A percentile compares a stretch with the other conserved stretches of the same genome.
These are phyloP conservation scores for Leishmania gerbilli DNA, from an alignment of 208 protist species.

Conservation along the genomic window DNA sequence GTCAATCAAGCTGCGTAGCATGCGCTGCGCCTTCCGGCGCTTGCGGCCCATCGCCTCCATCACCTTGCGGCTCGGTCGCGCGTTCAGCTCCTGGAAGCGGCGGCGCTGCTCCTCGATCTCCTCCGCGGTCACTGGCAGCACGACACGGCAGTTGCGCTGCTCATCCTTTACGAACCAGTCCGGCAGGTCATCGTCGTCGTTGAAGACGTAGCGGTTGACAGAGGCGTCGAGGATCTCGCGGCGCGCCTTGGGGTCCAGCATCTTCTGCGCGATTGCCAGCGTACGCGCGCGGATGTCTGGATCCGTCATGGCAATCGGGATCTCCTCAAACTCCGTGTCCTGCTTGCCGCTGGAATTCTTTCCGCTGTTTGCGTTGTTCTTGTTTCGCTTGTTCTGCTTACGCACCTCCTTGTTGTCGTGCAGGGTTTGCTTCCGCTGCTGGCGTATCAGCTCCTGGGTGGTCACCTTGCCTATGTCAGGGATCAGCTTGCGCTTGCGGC, in stretches of 20 bases:
- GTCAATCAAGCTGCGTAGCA: constrained; percentile 85
- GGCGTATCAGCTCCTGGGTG: constrained; percentile 81
- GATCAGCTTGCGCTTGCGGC: constrained; percentile 71
- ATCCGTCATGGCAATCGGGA: constrained; percentile 88
- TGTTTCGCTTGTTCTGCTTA: constrained; percentile 65
- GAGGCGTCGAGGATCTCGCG: constrained; percentile 89
- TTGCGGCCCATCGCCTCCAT: constrained; percentile 97
- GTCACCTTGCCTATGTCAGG: constrained; percentile 75
- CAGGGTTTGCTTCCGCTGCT: constrained; percentile 80
- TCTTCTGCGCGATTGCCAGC: constrained; percentile 86
- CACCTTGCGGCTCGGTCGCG: constrained; percentile 96
- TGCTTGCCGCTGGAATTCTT: constrained; percentile 57
- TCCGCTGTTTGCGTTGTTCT: constrained; percentile 50
- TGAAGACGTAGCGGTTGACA: constrained; percentile 89
- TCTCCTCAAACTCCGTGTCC: constrained; percentile 83
- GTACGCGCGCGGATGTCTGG: constrained; percentile 83
- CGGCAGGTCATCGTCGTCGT: constrained; percentile 90
- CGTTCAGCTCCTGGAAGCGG: constrained; percentile 94
- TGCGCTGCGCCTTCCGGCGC: constrained; percentile 79
- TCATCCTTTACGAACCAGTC: constrained; percentile 94
- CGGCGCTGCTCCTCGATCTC: constrained; percentile 93
- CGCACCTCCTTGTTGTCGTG: constrained; percentile 80
- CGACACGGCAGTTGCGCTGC: constrained; percentile 85
- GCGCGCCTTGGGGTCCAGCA: constrained; percentile 83
- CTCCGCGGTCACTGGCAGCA: constrained; percentile 84